These are phyloP conservation scores for Daldinia childiae DNA, from an alignment of 495 filamentous ascomycete species.

Conservation along the genomic window DNA sequence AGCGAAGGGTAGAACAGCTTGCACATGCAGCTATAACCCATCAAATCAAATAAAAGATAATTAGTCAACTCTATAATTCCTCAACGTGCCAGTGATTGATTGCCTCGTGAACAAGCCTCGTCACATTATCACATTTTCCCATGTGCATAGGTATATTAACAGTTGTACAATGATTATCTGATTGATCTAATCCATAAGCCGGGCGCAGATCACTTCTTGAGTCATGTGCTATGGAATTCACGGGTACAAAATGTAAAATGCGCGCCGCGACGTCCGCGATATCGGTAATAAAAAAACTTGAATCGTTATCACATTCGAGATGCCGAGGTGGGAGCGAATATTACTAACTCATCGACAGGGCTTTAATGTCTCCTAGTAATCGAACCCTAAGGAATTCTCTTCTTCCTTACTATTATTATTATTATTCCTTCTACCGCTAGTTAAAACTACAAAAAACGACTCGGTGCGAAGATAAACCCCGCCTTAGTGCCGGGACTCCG, in stretches of 20 bases:
- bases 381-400: slow-evolving; percentile 19
- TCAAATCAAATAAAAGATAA: slow-evolving; percentile 32
- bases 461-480: slow-evolving; percentile 34
- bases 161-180: slow-evolving; percentile 15
- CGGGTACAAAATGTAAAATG: slow-evolving; percentile 8
- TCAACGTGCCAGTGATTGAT: not conserved
- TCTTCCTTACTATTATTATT: slow-evolving; percentile 6
- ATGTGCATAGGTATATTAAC: not conserved
- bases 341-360: slow-evolving; percentile 15
- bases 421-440: not conserved
- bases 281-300: slow-evolving; percentile 33
- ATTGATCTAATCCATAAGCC: slow-evolving; percentile 17
- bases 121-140: slow-evolving; percentile 10
- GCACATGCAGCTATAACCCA: slow-evolving; percentile 19
- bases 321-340: slow-evolving; percentile 32
- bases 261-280: slow-evolving; percentile 27
- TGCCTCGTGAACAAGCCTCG: slow-evolving; percentile 15
- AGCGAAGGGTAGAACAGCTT: slow-evolving; percentile 29
- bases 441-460: not conserved
- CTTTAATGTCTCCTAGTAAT: slow-evolving; percentile 1
- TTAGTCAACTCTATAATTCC: slow-evolving; percentile 27
- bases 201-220: slow-evolving; percentile 4
- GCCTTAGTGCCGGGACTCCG: slow-evolving; percentile 32
- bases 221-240: slow-evolving; percentile 32
- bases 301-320: slow-evolving; percentile 21